Evolutionary conservation across 805 yeast species (phyloP), one percentile per base, ranked within the genome.

Genomic region (Pichia heedii): DNA sequence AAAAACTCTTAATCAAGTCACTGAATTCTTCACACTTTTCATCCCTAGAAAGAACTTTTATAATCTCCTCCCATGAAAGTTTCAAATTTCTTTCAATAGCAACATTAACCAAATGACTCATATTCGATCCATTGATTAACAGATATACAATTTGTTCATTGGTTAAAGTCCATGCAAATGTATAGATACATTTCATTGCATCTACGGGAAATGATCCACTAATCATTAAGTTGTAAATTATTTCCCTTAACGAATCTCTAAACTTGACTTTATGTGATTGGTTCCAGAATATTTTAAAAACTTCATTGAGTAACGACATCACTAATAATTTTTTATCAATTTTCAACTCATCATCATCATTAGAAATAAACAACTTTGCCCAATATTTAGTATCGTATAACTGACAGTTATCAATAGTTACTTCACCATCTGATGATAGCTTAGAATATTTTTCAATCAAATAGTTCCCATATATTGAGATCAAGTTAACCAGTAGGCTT

Each of bases 391-490:
- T 15, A 4, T 37, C 41, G n/a, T 54, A 42, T 6, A 60, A 29
- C n/a, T 44, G 32, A 18, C 55, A 34, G 21, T 40, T 38, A 20
- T 47, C 39, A n/a, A 35, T 22, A 1, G 49, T 33, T 1, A 34
- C 33, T 3, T 46, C 48, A 11, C 24, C 36, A 12, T 37, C 30
- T 4, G 22, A 4, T 2, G 29, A n/a, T 13, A 29, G 16, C 2
- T 19, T 16, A 10, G 40, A 29, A 9, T 42, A 34, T 24, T 41
- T 55, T 26, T 61, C 63, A 13, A 55, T 38, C 9, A 57, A 37
- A 48, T 65, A 73, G 41, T 70, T 68, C 0, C 79, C 79, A 41
- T 73, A 48, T 41, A 69, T 70, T 1, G 74, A 62, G n/a, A 73
- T 45, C 2, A 75, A 47, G 3, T 57, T 63, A 26, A 71, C 54